These are phyloP conservation scores for Candida sojae DNA, from an alignment of 1,139 yeast species.

Conservation along the genomic window DNA sequence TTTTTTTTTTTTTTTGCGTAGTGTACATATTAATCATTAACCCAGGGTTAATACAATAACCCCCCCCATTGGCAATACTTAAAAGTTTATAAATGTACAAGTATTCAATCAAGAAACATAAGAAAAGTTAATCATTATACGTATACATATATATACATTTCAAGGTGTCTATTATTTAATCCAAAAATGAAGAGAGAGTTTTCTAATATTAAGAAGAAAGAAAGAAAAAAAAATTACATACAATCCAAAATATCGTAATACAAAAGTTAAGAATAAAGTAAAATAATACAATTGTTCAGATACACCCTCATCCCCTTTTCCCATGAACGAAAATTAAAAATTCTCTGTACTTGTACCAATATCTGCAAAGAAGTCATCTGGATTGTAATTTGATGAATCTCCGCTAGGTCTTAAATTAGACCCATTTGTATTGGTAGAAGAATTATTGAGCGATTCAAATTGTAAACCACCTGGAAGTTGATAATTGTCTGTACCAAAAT, in stretches of 20 bases:
- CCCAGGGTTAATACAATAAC: too few species aligned
- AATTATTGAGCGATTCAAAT: background rate
- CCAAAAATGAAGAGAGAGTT: background rate
- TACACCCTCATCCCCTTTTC: too few species aligned
- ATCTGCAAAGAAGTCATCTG: conserved; percentile 12
- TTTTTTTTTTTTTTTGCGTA: too few species aligned
- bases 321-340: background rate
- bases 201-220: too few species aligned
- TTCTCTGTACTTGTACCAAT: conserved; percentile 9
- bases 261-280: background rate
- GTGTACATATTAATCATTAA: too few species aligned
- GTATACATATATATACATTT: background rate
- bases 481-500: background rate
- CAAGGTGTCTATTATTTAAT: conserved; percentile 1
- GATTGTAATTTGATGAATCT: conserved; percentile 6
- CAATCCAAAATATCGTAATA: background rate
- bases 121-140: background rate
- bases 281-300: background rate
- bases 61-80: too few species aligned
- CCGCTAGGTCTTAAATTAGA: background rate
- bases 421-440: background rate
- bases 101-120: too few species aligned
- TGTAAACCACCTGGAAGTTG: background rate
- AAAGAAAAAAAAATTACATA: background rate
- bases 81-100: too few species aligned